Base-by-base conservation (phyloP, 176 grass and related monocot genomes). In the Oropetium thomaeum region DNA sequence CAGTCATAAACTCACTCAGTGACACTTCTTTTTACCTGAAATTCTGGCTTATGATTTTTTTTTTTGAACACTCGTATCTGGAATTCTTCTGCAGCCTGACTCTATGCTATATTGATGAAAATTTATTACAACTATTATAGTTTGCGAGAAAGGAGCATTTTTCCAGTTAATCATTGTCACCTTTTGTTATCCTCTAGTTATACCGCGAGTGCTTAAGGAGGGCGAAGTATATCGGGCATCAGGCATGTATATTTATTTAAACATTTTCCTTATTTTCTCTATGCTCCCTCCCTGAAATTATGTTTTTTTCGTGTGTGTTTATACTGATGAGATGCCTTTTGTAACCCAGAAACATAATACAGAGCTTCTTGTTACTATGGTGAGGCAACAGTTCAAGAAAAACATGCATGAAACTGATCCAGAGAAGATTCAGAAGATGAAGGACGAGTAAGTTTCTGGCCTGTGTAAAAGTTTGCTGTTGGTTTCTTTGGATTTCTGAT, bases 391-490 rank as follows among this genome's bases (percentile, higher is more conserved):
- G 55, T 99, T 99, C 69, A 99, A 87, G 83, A 99, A 89, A 83
- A 83, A 99, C 54, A 92, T 92, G 89, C 80, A 90, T 69, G 96
- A 99, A 90, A 99, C 91, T 82, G 87, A 95, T 80, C 87, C 89
- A 30, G 89, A 95, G 75, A 99, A 99, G 82, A 99, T 99, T 88
- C 89, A 92, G 63, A 92, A 92, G 59, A 85, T 99, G 72, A 99
- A 99, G 69, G 91, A 95, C 55, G 89, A 95, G 96, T 99, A 84
- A 82, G 96, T 78, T 79, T 40, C 48, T 82, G 25, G 12, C 62
- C 22, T 3, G 0, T 65, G 64, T 17, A 37, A 20, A 48, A n/a
- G 48, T 68, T 51, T 22, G 3, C 7, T 82, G 20, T 13, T 75
- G 38, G 38, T 4, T 38, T 48, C 29, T 72, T 57, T 65, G 13